Conservation (phyloP, 2,329 filamentous ascomycete genomes). For the Lecanicillium sp. region DNA sequence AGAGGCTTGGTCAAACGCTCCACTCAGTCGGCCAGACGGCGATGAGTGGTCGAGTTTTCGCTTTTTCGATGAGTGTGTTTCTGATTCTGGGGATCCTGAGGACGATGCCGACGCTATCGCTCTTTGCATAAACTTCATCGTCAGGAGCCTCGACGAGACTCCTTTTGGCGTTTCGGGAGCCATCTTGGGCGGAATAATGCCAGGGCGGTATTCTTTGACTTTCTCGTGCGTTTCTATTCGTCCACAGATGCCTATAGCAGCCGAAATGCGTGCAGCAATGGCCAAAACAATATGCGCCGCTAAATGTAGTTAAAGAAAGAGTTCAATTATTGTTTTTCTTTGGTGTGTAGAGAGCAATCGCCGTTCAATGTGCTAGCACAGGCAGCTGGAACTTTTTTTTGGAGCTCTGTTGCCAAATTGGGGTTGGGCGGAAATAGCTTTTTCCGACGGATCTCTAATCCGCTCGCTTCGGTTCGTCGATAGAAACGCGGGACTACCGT, state of each 20-base stretch:
- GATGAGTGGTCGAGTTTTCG: slow-evolving; percentile 39
- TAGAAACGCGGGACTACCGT: too few relatives aligned
- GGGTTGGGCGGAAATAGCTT: slow-evolving; percentile 7
- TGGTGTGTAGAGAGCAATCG: too few relatives aligned
- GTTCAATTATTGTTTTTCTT: too few relatives aligned
- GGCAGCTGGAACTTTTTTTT: slow-evolving; percentile 8
- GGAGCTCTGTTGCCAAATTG: not conserved
- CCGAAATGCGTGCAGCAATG: not conserved
- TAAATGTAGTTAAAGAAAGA: too few relatives aligned
- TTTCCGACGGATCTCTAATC: slow-evolving; percentile 10
- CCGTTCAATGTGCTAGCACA: too few relatives aligned
- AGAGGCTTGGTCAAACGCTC: slow-evolving; percentile 47
- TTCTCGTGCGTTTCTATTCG: too few relatives aligned
- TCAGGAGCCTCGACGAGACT: slow-evolving; percentile 82
- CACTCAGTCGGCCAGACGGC: slow-evolving; percentile 27
- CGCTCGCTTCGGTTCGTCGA: slow-evolving; percentile 9
- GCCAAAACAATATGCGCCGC: too few relatives aligned
- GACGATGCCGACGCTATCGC: slow-evolving; percentile 55
- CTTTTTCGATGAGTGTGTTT: slow-evolving; percentile 53
- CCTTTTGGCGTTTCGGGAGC: slow-evolving; percentile 49
- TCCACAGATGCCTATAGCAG: too few relatives aligned
- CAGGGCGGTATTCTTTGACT: too few relatives aligned
- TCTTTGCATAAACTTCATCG: slow-evolving; percentile 98
- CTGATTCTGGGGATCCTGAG: slow-evolving; percentile 36
- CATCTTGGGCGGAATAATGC: slow-evolving; percentile 20